A percentile compares a stretch with the other conserved stretches of the same genome.
Conservation (phyloP, 2,329 filamentous ascomycete species). For the Blastomyces percursus region DNA sequence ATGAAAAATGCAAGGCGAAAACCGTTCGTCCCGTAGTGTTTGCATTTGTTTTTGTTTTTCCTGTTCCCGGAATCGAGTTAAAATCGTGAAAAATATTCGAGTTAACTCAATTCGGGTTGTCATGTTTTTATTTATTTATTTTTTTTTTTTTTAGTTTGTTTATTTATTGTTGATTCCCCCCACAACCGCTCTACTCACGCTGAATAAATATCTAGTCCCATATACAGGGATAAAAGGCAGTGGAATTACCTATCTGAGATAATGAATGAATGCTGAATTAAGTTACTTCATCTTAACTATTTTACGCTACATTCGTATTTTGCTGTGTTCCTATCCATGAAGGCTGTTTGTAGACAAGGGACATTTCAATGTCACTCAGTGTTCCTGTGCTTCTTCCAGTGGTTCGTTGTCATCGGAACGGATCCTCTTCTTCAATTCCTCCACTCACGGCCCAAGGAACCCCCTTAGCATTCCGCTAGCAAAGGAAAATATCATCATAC, state of each 20-base stretch:
- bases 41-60: conserved; percentile 3
- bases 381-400: too few relatives aligned
- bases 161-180: too few relatives aligned
- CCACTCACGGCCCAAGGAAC: background rate
- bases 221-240: background rate
- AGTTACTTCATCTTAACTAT: too few relatives aligned
- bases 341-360: background rate
- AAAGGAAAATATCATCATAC: background rate
- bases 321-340: background rate
- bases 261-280: too few relatives aligned
- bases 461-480: background rate
- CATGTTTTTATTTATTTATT: background rate
- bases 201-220: background rate
- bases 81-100: background rate
- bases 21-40: background rate
- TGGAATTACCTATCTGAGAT: too few relatives aligned
- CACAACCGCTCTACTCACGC: too few relatives aligned
- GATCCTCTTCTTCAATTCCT: background rate
- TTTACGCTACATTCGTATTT: background rate
- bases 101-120: background rate
- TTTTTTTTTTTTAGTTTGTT: background rate
- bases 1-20: too few relatives aligned
- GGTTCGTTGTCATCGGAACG: too few relatives aligned
- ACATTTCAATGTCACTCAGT: background rate
- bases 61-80: background rate